Evolutionary conservation across 2,329 filamentous ascomycete species (phyloP), one percentile per base, ranked within the genome.

Genomic region (Cytospora piceicola): DNA sequence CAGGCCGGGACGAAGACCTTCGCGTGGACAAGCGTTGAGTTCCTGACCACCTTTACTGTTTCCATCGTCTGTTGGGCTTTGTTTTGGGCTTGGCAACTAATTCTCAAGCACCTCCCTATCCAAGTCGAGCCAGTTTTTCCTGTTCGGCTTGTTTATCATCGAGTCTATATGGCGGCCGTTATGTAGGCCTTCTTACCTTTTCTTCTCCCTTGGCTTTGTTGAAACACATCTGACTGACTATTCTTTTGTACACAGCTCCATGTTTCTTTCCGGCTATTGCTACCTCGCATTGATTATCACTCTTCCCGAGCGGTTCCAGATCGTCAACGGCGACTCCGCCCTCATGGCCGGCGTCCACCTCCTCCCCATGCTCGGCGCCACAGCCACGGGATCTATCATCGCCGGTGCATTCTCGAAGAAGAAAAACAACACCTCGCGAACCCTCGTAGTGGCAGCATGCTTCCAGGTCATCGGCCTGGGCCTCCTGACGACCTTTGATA

Each of bases 291-390:
- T 87, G n/a, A 81, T 85, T 15, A 82, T 88, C 64, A 80, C 83
- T 36, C 79, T 89, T 5, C 86, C 87, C 0, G 84, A 89, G 69
- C 77, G 85, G 8, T 85, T 88, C 58, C 86, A 89, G 67, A 83
- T 88, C 46, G 81, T 88, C 61, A 83, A 87, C 68, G 77, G 76
- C 7, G 80, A 87, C 58, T 80, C 75, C 36, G 79, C 83, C 0
- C 77, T 88, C 29, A 79, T 80, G 71, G 84, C 86, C 0, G 85
- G 86, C 5, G 72, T 88, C 4, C 82, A 86, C 54, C 78, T 88
- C 7, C 76, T 89, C 17, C 86, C 87, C 0, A 79, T 89, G 76
- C 80, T 88, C 0, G 83, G 82, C 2, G 76, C 83, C 2, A 86
- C 83, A 42, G 84, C 86, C 0, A 70, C 86, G 4, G 86, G 84